Conservation (phyloP, 805 yeast genomes). For the Saccharomycopsis babjevae region DNA sequence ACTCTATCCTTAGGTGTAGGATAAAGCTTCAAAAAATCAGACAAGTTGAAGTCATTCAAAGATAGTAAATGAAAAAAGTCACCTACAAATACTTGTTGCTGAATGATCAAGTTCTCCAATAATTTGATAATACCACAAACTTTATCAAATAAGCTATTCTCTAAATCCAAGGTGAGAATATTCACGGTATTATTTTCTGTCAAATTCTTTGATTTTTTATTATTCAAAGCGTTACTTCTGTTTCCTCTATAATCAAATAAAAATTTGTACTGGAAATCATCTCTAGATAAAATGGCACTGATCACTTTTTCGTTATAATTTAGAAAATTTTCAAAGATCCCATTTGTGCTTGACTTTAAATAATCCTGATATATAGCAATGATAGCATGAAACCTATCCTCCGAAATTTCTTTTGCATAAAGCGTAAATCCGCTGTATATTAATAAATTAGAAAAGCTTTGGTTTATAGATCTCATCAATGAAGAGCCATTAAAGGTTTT, state of each 20-base stretch:
- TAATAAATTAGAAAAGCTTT: constrained; percentile 31
- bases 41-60: constrained; percentile 28
- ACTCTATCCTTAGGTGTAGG: constrained; percentile 21
- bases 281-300: constrained; percentile 14
- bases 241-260: constrained; percentile 10
- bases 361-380: constrained; percentile 30
- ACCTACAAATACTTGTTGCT: constrained; percentile 41
- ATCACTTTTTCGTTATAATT: constrained; percentile 15
- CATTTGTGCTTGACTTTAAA: constrained; percentile 23
- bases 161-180: constrained; percentile 9
- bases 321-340: constrained; percentile 20
- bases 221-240: constrained; percentile 1
- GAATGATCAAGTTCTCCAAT: constrained; percentile 22
- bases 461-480: constrained; percentile 19
- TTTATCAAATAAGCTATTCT: constrained; percentile 9
- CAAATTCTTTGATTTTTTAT: background rate
- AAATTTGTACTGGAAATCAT: constrained; percentile 7
- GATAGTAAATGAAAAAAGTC: constrained; percentile 38
- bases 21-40: constrained; percentile 30
- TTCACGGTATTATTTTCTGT: constrained; percentile 2
- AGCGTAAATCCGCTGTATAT: constrained; percentile 40
- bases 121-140: constrained; percentile 9
- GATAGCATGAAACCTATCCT: constrained; percentile 34
- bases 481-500: constrained; percentile 22
- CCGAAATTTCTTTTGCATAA: constrained; percentile 50